Percentiles rank a stretch among this genome's conserved stretches.
These are phyloP conservation scores for Eucalyptus camaldulensis DNA, from an alignment of 345 rosid species.

Conservation along the genomic window DNA sequence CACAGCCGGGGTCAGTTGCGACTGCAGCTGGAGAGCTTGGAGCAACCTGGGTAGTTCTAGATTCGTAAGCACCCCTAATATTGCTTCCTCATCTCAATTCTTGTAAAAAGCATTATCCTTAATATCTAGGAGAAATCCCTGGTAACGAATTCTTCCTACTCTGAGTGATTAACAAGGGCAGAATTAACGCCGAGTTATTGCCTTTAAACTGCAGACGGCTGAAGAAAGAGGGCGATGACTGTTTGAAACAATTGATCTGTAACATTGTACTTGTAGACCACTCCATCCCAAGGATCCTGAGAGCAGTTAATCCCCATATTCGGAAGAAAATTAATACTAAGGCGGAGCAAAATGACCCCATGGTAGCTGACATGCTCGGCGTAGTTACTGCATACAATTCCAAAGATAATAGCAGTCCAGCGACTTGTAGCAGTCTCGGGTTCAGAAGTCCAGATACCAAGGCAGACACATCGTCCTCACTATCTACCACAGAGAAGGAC, in stretches of 20 bases:
- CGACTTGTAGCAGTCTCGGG: conserved; percentile 2
- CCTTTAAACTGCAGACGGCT: conserved; percentile 4
- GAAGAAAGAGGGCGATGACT: conserved; percentile 18
- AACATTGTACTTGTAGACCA: conserved; percentile 23
- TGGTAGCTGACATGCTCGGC: background rate
- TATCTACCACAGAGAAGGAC: background rate
- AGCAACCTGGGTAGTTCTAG: conserved; percentile 24
- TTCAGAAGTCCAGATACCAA: background rate
- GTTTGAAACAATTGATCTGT: conserved; percentile 18
- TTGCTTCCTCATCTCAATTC: background rate
- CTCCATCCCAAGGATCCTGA: conserved; percentile 10
- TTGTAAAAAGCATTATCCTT: background rate
- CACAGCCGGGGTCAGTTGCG: conserved; percentile 13
- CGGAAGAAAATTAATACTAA: background rate
- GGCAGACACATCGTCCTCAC: background rate
- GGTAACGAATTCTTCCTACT: background rate
- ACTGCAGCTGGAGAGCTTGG: conserved; percentile 4
- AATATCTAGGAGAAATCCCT: background rate
- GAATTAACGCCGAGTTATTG: background rate
- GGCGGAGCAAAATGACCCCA: background rate
- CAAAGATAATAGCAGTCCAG: background rate
- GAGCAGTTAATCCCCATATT: conserved; percentile 4
- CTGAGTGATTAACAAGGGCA: background rate
- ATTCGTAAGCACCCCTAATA: conserved; percentile 1
- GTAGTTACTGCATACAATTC: background rate